These are phyloP conservation scores for Atractiella rhizophila DNA, from an alignment of 768 basidiomycete species.

Conservation along the genomic window DNA sequence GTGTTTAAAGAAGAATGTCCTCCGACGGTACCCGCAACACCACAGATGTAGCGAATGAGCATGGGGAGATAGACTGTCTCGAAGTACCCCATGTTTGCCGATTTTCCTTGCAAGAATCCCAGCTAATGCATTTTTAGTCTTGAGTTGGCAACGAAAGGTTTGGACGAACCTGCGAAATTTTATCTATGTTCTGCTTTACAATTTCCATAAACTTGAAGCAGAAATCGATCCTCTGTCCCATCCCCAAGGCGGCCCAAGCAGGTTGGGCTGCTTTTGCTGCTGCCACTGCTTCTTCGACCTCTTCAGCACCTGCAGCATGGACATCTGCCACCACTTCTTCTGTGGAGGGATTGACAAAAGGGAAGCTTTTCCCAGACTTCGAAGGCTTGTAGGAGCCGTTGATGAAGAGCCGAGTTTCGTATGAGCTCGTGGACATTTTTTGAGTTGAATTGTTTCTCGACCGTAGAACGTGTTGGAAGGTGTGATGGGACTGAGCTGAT, in stretches of 20 bases:
- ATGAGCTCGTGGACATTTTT: too few species aligned
- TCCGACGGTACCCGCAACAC: neutral
- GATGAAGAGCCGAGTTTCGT: conserved; percentile 8
- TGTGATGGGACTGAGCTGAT: too few species aligned
- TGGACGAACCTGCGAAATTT: conserved; percentile 3
- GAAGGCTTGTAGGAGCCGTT: neutral
- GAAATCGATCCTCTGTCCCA: neutral
- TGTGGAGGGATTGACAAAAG: conserved; percentile 4
- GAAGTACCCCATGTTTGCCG: neutral
- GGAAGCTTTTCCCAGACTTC: neutral
- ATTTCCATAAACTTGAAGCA: conserved; percentile 14
- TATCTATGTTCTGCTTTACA: conserved; percentile 2
- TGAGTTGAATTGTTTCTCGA: too few species aligned
- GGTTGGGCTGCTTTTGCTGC: conserved; percentile 7
- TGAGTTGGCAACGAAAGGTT: too few species aligned
- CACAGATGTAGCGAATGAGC: too few species aligned
- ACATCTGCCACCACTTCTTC: conserved; percentile 1
- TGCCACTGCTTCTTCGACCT: conserved; percentile 11
- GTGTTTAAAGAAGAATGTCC: conserved; percentile 4
- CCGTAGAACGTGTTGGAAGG: too few species aligned
- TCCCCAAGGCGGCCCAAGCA: neutral
- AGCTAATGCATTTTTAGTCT: neutral
- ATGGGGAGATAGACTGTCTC: neutral
- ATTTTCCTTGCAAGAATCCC: neutral
- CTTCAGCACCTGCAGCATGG: neutral